phyloP scores from a whole-genome alignment of 2,329 filamentous ascomycete genomes.

The Apiospora marii region DNA sequence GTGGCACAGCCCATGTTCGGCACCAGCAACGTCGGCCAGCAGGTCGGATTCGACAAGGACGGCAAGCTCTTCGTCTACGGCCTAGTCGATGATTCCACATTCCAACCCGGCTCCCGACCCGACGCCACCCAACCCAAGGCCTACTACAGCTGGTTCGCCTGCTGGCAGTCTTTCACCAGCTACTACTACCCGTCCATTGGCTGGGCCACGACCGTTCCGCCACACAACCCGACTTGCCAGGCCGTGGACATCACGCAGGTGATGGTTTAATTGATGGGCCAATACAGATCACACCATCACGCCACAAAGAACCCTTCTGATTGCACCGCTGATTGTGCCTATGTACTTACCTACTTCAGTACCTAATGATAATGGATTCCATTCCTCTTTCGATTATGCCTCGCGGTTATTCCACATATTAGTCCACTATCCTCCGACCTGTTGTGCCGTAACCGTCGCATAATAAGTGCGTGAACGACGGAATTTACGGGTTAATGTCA shows the following conservation, averaged over 20 bases:
- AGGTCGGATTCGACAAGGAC: slow-evolving; percentile 44
- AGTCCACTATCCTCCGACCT: no score
- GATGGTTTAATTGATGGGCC: background rate
- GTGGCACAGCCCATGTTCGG: slow-evolving; percentile 41
- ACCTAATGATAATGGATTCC: slow-evolving; percentile 1
- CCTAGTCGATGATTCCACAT: slow-evolving; percentile 41
- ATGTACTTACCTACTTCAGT: background rate
- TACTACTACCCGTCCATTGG: slow-evolving; percentile 47
- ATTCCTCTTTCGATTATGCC: background rate
- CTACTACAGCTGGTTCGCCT: slow-evolving; percentile 46
- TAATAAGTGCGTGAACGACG: no score
- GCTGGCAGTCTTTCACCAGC: slow-evolving; percentile 42
- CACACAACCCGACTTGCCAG: slow-evolving; percentile 47
- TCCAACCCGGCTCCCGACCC: slow-evolving; percentile 33
- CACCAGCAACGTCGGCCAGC: background rate
- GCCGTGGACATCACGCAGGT: slow-evolving; percentile 39
- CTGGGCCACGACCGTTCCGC: slow-evolving; percentile 39
- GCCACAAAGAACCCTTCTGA: background rate
- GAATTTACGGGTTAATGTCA: no score
- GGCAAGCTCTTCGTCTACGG: slow-evolving; percentile 41
- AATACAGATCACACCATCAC: background rate
- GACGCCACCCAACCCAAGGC: slow-evolving; percentile 25
- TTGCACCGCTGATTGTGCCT: background rate
- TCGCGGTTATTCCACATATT: no score
- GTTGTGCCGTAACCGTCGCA: no score